Base-by-base conservation (phyloP, 2,329 filamentous ascomycete genomes). In the Aspergillus awamori region DNA sequence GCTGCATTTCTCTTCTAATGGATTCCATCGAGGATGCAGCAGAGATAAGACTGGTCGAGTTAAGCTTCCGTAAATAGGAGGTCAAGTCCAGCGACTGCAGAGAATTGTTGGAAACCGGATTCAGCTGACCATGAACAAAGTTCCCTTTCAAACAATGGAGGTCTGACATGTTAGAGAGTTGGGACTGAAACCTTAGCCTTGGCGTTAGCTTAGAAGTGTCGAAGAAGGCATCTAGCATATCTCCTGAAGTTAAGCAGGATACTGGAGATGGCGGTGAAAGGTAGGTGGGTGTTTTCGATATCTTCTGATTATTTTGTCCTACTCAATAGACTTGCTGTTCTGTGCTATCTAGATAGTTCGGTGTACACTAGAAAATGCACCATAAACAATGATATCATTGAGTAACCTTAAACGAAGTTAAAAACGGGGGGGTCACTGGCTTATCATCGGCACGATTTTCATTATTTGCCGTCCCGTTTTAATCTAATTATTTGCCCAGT, bases 331-430 rank as follows among this genome's bases (percentile, higher is more conserved):
- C 33, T 11, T 45, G 17, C 10, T 22, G 2, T 22, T 45, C 20
- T 45, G 22, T 43, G 20, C n/a, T 20, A 7, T 48, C 10, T 15
- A n/a, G 7, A 45, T 7, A 22, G 13, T 15, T 28, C 15, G 22
- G 20, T 48, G 22, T 15, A 15, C 10, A 47, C 20, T 2, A 24
- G 2, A n/a, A 48, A 8, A 43, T 6, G 39, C 4, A 22, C 10
- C 8, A 28, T 20, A 49, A 49, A 49, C 47, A 49, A 49, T 49
- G 47, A 49, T 49, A 49, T 49, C 47, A 49, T 49, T 26, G 47
- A 28, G 47, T 36, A 45, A 45, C 41, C 41, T 45, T 45, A 45
- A 20, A 5, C 30, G 30, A 20, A 20, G 26, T 7, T 45, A 45
- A 7, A 22, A 22, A 20, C 41, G 41, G 17, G 20, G 8, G 41